Evolutionary conservation across 768 basidiomycete genomes (phyloP), one percentile per base, ranked within the genome.

Genomic region (Wakefieldia striispora): DNA sequence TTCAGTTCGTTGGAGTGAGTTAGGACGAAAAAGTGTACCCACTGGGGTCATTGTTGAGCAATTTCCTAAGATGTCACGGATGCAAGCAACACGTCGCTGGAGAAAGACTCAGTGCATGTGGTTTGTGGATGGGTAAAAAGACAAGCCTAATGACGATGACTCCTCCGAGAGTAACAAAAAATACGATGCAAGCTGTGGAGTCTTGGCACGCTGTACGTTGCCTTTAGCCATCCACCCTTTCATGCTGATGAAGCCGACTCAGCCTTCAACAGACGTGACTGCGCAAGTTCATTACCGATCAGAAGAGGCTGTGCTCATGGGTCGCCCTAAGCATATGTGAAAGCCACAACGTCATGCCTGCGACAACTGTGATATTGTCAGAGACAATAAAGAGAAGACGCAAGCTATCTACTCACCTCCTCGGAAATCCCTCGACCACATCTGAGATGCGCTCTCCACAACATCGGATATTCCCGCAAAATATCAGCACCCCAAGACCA

Each of bases 31-130:
- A 13, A 3, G n/a, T 39, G 36, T 21, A 64, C 69, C 42, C 51
- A 72, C 68, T 51, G 1, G 70, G 68, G 59, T 85, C 83, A 39
- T 73, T 71, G 56, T 83, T 84, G 72, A 86, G 86, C 16, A 87
- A 55, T 45, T 72, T 67, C 10, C 80, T 80, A 84, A 6, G 70
- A 66, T 34, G 72, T 55, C 11, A 77, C 64, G 62, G 73, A 80
- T 23, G 70, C 61, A 46, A 78, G 54, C 49, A 79, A 74, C 49
- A 75, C 56, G 1, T 64, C 55, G 44, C 79, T 79, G 52, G 16
- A 4, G 21, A 37, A 12, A 16, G 17, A 4, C 34, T 49, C 34
- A 50, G 45, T 27, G 11, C 13, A 11, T 43, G 37, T 5, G 10
- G 12, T 36, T 31, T 19, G 10, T 14, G 11, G 41, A 38, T 2